These are phyloP conservation scores for Cyberlindnera americana DNA, from an alignment of 805 yeast genomes.

Conservation along the genomic window DNA sequence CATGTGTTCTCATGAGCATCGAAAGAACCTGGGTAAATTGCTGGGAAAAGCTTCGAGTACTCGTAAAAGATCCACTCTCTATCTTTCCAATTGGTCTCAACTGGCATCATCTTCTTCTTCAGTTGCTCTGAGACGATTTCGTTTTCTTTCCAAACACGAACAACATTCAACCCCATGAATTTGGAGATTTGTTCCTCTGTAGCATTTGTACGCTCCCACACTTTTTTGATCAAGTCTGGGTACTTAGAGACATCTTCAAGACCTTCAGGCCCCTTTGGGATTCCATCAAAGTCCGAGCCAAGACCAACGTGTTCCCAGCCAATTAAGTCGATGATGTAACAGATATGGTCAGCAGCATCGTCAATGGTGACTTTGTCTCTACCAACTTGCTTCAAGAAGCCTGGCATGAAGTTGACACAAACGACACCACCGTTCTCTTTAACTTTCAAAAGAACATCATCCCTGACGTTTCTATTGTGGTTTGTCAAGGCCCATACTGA, in stretches of 20 bases:
- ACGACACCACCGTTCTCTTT: slow-evolving; percentile 45
- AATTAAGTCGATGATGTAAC: slow-evolving; percentile 39
- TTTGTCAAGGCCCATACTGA: slow-evolving; percentile 39
- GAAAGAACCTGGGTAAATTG: slow-evolving; percentile 31
- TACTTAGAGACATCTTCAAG: slow-evolving; percentile 55
- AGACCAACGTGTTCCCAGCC: slow-evolving; percentile 52
- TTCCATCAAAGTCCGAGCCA: slow-evolving; percentile 54
- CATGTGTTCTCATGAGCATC: slow-evolving; percentile 10
- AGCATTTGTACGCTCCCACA: slow-evolving; percentile 35
- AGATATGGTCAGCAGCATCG: slow-evolving; percentile 44
- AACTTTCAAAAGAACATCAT: slow-evolving; percentile 39
- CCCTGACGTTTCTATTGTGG: slow-evolving; percentile 47
- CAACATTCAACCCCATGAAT: slow-evolving; percentile 43
- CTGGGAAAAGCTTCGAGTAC: slow-evolving; percentile 35
- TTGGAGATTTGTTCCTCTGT: slow-evolving; percentile 41
- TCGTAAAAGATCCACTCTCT: slow-evolving; percentile 35
- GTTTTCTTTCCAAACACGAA: slow-evolving; percentile 43
- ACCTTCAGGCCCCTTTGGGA: slow-evolving; percentile 44
- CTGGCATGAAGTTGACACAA: slow-evolving; percentile 44
- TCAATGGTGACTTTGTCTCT: slow-evolving; percentile 36
- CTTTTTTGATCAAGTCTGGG: slow-evolving; percentile 41
- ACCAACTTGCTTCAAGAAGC: slow-evolving; percentile 30
- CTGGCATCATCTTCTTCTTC: slow-evolving; percentile 19
- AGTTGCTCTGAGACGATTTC: slow-evolving; percentile 31
- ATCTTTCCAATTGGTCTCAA: slow-evolving; percentile 34